Percentiles rank a stretch among this genome's conserved stretches.
Evolutionary conservation across 2,329 filamentous ascomycete species (phyloP).

Genomic region (Dendrostoma leiphaemia): DNA sequence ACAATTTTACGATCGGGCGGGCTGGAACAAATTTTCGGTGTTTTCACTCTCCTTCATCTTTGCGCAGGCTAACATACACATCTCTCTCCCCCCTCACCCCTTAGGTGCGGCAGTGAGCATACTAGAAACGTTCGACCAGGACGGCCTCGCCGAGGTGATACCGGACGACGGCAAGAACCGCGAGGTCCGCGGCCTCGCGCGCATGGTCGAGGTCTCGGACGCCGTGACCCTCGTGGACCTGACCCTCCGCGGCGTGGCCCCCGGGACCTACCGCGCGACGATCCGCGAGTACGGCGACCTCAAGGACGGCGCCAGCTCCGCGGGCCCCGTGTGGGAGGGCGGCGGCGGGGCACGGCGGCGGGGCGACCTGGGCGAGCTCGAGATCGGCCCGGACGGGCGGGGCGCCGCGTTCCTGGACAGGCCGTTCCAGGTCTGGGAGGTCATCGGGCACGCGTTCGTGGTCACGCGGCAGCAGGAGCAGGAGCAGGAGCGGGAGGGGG

Average conservation of each 20-base stretch:
- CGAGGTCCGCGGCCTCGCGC: conserved; percentile 78
- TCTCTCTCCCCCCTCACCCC: too few relatives aligned
- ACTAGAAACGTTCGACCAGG: conserved; percentile 72
- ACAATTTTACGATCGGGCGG: not conserved
- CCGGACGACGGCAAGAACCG: conserved; percentile 34
- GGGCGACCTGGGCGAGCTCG: conserved; percentile 71
- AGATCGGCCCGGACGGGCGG: conserved; percentile 72
- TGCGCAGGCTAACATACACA: not conserved
- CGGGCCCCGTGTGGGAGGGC: conserved; percentile 75
- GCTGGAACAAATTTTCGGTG: not conserved
- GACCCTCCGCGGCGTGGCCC: conserved; percentile 76
- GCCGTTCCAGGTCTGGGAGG: conserved; percentile 87
- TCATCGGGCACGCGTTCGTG: conserved; percentile 91
- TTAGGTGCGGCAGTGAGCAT: conserved; percentile 87
- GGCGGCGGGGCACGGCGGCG: conserved; percentile 36
- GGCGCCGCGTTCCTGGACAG: conserved; percentile 80
- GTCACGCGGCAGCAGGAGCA: conserved; percentile 66
- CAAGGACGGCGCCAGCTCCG: conserved; percentile 75
- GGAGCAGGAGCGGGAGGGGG: conserved; percentile 53
- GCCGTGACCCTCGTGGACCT: conserved; percentile 82
- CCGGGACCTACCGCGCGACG: conserved; percentile 80
- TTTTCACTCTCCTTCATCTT: not conserved
- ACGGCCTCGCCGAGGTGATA: conserved; percentile 24
- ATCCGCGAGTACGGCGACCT: conserved; percentile 87
- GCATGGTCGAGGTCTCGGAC: conserved; percentile 88